Conservation (phyloP, 2,329 filamentous ascomycete genomes). For the Sporothrix globosa region DNA sequence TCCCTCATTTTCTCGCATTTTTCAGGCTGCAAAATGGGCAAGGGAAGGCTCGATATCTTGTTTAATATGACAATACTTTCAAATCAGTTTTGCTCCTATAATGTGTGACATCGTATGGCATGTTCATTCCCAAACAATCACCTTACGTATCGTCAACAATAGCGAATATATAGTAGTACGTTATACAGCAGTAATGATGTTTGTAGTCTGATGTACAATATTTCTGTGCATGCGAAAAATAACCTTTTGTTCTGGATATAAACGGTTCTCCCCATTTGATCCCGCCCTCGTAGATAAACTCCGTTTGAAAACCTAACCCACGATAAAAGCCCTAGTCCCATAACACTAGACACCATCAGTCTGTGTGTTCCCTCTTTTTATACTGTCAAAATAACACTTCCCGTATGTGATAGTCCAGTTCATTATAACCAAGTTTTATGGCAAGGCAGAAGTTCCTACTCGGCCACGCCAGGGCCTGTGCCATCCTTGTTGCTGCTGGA, state of each 20-base stretch:
- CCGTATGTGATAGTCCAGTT: no score
- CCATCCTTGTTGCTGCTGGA: background rate
- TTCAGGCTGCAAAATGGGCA: slow-evolving; percentile 31
- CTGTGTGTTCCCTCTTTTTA: background rate
- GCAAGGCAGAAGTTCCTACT: background rate
- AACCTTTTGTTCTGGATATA: slow-evolving; percentile 14
- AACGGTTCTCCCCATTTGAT: background rate
- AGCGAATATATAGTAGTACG: background rate
- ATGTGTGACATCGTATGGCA: background rate
- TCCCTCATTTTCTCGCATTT: slow-evolving; percentile 26
- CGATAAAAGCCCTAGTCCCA: background rate
- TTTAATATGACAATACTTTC: slow-evolving; percentile 32
- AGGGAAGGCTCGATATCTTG: slow-evolving; percentile 34
- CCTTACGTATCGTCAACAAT: background rate
- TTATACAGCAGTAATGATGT: background rate
- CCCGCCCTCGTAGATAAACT: background rate
- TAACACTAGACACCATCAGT: background rate
- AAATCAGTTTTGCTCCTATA: background rate
- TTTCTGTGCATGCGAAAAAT: background rate
- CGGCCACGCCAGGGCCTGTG: background rate
- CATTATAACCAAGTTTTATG: no score
- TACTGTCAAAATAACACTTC: background rate
- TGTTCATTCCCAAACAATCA: background rate
- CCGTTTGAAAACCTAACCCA: background rate
- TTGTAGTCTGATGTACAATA: background rate